Percentiles rank a stretch among this genome's conserved stretches.
These are phyloP conservation scores for Cercospora nicotianae DNA, from an alignment of 2,329 filamentous ascomycete genomes.

Conservation along the genomic window DNA sequence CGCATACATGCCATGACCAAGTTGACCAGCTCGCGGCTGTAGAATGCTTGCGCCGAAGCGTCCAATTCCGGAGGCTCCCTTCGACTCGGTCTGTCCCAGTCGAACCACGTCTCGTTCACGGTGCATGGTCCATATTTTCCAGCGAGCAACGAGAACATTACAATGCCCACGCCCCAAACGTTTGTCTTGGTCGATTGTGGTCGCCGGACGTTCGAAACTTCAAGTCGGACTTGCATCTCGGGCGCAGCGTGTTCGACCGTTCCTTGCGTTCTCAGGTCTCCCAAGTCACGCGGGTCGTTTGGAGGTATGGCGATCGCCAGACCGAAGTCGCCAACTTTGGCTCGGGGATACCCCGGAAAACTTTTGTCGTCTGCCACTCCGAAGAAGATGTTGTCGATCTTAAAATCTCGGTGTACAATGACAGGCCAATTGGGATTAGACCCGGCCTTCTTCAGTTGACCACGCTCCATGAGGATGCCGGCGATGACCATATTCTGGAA, in stretches of 20 bases:
- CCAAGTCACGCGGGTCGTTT: neutral
- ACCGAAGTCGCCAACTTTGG: conserved; percentile 23
- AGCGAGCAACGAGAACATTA: conserved; percentile 16
- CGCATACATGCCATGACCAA: conserved; percentile 11
- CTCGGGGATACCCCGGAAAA: conserved; percentile 12
- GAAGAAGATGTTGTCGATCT: conserved; percentile 18
- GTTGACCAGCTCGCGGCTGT: conserved; percentile 7
- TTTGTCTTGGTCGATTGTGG: conserved; percentile 18
- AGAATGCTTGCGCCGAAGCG: neutral
- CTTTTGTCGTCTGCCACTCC: neutral
- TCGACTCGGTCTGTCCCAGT: neutral
- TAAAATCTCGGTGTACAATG: conserved; percentile 25
- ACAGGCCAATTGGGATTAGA: conserved; percentile 6
- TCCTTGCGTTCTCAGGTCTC: neutral
- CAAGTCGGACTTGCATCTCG: neutral
- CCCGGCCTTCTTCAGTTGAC: neutral
- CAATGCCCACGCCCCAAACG: conserved; percentile 22
- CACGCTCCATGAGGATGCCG: conserved; percentile 22
- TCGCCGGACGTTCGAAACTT: neutral
- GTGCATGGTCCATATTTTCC: conserved; percentile 1
- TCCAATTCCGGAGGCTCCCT: neutral
- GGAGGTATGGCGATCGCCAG: conserved; percentile 2
- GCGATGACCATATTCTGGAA: conserved; percentile 20
- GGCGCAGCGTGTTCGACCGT: neutral
- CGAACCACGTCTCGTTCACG: neutral